Evolutionary conservation across 2,329 filamentous ascomycete genomes (phyloP), one percentile per base, ranked within the genome.

Genomic region (Colletotrichum sidae): DNA sequence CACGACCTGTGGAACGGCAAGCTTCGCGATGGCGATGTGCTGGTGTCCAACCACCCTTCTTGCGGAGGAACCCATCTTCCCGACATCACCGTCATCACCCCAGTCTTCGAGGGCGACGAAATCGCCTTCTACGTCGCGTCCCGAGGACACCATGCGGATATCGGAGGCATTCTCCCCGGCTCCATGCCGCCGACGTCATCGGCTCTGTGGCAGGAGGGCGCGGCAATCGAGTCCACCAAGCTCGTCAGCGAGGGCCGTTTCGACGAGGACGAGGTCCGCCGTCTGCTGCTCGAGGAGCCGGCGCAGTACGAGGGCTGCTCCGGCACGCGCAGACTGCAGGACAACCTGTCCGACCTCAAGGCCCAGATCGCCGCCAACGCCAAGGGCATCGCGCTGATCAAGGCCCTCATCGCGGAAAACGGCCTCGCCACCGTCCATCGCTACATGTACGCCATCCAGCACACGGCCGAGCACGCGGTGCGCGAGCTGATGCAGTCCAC

Each of bases 171-270:
- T 49, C 82, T 93, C 0, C 91, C 92, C 0, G 92, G 92, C 1
- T 92, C 89, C 1, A 96, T 96, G 93, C 93, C 93, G 2, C 90
- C 92, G 2, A 87, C 91, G 65, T 92, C 89, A 0, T 85, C 86
- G 17, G 85, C 88, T 68, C 81, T 90, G 5, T 89, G 80, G 73
- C 85, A 91, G 71, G 89, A 91, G 76, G 89, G 89, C 2, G 88
- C 88, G 1, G 81, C 86, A 0, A 89, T 91, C 69, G 86, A 86
- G 70, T 86, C 84, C 6, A 87, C 89, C 70, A 87, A 95, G 78
- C 82, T 96, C 1, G 92, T 96, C 2, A 90, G 87, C 8, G 88
- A 91, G 70, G 92, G 92, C 8, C 82, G 88, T 25, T 95, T 96
- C 79, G 88, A 96, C 70, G 93, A 96, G 73, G 83, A 89, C 55